Base-by-base conservation (phyloP, 2,329 filamentous ascomycete genomes). In the Chrysoporthe cubensis region DNA sequence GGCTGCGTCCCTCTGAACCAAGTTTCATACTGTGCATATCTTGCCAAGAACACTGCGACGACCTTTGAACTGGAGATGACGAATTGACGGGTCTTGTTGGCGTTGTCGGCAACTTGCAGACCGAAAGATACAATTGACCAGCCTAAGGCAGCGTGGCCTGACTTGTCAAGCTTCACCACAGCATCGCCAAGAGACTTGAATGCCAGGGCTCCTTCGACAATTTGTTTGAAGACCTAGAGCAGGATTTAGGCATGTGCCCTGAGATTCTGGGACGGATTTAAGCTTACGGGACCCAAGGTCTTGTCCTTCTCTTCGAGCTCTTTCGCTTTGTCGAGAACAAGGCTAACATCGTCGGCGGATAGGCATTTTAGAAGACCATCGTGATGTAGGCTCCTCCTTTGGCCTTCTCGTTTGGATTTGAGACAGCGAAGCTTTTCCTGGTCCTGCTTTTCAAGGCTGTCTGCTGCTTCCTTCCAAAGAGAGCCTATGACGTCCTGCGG, bases 21-120 rank as follows among this genome's bases (percentile, higher is more conserved):
- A 4, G 9, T 50, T 14, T 62, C 60, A 8, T 62, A 62, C 2
- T 52, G 6, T 14, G 2, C 18, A 42, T 62, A 50, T 18, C 32
- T 48, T 1, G 13, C 26, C 59, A 48, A 1, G 11, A 34, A 48
- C 8, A 26, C 32, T 1, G 46, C 26, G 60, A 62, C 21, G 4
- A 52, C 21, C 60, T 62, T 18, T 7, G 44, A 26, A 16, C 60
- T 62, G 21, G 60, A 52, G 60, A 62, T 44, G 18, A 62, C 60
- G 14, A 50, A 62, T 42, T 40, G 9, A 44, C 60, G 60, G n/a
- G 32, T 18, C 1, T 52, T 44, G 16, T 40, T 3, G 0, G 44
- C 46, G 26, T 62, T 62, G 18, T 8, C 44, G 42, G 44, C 46
- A 18, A 62, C 21, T 18, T 26, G 46, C 26, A 62, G n/a, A 16